Base-by-base conservation (phyloP, 306 rosid genomes). In the Geum urbanum region DNA sequence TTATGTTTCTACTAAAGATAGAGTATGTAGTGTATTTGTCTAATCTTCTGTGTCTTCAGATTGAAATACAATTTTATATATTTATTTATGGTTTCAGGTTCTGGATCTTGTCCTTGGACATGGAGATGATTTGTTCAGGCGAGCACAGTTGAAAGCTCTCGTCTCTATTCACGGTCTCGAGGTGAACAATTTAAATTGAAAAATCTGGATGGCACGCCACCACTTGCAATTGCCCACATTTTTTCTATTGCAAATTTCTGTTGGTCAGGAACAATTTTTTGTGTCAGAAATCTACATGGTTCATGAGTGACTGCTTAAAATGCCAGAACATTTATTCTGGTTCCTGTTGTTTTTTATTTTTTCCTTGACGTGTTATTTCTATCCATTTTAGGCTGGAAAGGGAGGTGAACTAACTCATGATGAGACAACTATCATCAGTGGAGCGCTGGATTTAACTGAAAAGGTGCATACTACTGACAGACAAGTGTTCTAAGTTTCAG, bases 361-460 rank as follows among this genome's bases (percentile, higher is more conserved):
- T 13, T 27, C 60, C 18, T 46, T 65, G 53, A 58, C 43, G 39
- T 73, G 62, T 71, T 73, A 74, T 66, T 76, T 51, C 45, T 72
- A 72, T 74, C 61, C 52, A 61, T 57, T 74, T 71, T 70, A 94
- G 98, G 97, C 96, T 79, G 98, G 98, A 75, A 94, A 94, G 80
- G 98, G 97, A 16, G 98, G 97, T 46, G 98, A 94, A 72, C 97
- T 94, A 72, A 85, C 97, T 0, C 97, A 88, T 57, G 92, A 90
- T 24, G 98, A 94, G 85, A 90, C 98, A 52, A 94, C 95, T 20
- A 90, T 94, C 72, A 94, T 94, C 77, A 94, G 96, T 16, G 98
- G 96, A 69, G 98, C 98, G 11, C 86, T 94, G 52, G 97, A 90
- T 82, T 90, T 94, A 72, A 94, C 97, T 20, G 91, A 84, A 84